A percentile compares a stretch with the other conserved stretches of the same genome.
phyloP scores from a whole-genome alignment of 1,284 basidiomycete species.

The Fomes fomentarius region DNA sequence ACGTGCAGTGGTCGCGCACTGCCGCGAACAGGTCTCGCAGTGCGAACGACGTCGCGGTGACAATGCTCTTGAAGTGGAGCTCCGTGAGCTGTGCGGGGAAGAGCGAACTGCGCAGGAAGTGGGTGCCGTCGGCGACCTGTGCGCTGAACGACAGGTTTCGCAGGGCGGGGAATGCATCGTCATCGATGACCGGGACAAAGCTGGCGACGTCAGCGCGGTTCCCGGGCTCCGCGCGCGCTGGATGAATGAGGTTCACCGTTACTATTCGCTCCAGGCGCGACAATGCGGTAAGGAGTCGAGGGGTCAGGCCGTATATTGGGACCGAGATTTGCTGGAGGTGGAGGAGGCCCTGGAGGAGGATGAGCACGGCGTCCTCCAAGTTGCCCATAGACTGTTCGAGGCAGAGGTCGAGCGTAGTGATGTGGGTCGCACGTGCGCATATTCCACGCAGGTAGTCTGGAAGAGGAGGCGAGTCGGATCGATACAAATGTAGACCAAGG shows the following conservation, averaged over 20 bases:
- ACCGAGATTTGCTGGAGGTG: constrained; percentile 50
- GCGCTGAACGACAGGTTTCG: constrained; percentile 52
- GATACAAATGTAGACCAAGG: constrained; percentile 35
- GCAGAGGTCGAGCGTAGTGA: constrained; percentile 47
- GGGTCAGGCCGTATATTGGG: constrained; percentile 54
- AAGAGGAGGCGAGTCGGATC: constrained; percentile 23
- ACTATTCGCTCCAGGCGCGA: constrained; percentile 48
- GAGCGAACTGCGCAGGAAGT: constrained; percentile 17
- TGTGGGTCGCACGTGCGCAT: constrained; percentile 46
- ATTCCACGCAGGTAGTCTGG: constrained; percentile 48
- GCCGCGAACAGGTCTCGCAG: constrained; percentile 46
- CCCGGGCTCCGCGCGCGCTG: constrained; percentile 44
- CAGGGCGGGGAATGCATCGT: constrained; percentile 55
- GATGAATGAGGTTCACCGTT: constrained; percentile 50
- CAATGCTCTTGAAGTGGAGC: constrained; percentile 52
- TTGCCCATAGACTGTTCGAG: constrained; percentile 36
- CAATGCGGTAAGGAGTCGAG: constrained; percentile 44
- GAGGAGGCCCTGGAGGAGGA: constrained; percentile 42
- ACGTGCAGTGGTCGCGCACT: constrained; percentile 46
- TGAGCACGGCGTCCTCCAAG: constrained; percentile 39
- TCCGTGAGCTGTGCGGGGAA: constrained; percentile 44
- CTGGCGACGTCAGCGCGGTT: constrained; percentile 43
- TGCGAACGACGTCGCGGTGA: constrained; percentile 43
- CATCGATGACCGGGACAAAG: constrained; percentile 45
- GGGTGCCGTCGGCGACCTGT: constrained; percentile 38